A percentile compares a stretch with the other conserved stretches of the same genome.
Evolutionary conservation across 805 yeast species (phyloP).

Genomic region (Kluyveromyces wickerhamii): DNA sequence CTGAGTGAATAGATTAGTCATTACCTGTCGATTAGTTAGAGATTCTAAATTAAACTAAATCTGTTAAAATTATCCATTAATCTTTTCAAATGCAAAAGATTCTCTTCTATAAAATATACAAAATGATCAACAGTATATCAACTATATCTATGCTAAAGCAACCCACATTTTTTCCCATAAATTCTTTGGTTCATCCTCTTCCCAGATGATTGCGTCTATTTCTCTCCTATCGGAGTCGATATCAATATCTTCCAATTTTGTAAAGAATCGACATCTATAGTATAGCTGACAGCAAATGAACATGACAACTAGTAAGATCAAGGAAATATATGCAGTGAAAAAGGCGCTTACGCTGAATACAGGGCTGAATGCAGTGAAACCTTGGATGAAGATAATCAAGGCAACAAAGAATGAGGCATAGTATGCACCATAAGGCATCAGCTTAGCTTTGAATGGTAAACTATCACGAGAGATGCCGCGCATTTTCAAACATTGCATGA

Average conservation of each 20-base stretch:
- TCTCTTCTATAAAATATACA: neutral
- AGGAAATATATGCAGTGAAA: slow-evolving; percentile 57
- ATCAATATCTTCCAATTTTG: slow-evolving; percentile 51
- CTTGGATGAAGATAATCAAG: slow-evolving; percentile 61
- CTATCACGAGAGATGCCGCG: slow-evolving; percentile 56
- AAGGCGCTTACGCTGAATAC: slow-evolving; percentile 44
- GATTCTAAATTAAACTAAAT: no score
- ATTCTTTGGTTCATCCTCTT: slow-evolving; percentile 41
- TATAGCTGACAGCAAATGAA: slow-evolving; percentile 46
- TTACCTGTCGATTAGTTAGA: no score
- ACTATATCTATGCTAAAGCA: slow-evolving; percentile 17
- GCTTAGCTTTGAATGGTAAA: slow-evolving; percentile 59
- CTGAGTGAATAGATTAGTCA: no score
- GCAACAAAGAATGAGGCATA: slow-evolving; percentile 47
- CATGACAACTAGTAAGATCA: slow-evolving; percentile 43
- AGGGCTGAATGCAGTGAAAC: slow-evolving; percentile 54
- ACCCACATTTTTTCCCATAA: slow-evolving; percentile 50
- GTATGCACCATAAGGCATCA: slow-evolving; percentile 58
- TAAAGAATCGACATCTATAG: slow-evolving; percentile 40
- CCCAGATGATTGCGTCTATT: slow-evolving; percentile 48
- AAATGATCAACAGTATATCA: neutral
- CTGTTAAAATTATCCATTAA: neutral
- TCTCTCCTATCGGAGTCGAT: slow-evolving; percentile 57
- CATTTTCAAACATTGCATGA: slow-evolving; percentile 49
- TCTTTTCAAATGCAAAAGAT: neutral